Evolutionary conservation across 2,329 filamentous ascomycete genomes (phyloP).

Genomic region (Colletotrichum tamarilloi): DNA sequence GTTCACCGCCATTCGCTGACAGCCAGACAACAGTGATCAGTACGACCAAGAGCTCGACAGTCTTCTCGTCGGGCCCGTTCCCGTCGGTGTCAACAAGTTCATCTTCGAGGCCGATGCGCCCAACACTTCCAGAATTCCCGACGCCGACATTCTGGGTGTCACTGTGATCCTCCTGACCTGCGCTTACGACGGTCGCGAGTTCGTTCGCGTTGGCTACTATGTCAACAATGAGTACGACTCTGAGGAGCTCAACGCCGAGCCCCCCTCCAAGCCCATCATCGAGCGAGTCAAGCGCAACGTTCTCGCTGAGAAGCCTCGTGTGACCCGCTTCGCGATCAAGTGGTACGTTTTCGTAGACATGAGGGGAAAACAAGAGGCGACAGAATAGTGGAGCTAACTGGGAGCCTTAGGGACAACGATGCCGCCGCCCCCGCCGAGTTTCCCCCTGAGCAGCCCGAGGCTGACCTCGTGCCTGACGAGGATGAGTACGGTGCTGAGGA

Average conservation of each 20-base stretch:
- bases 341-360: conserved; percentile 72
- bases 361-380: background rate
- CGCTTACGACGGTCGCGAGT: conserved; percentile 95
- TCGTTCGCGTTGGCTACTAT: conserved; percentile 98
- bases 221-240: conserved; percentile 99
- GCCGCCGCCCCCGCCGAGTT: conserved; percentile 95
- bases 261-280: conserved; percentile 90
- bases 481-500: conserved; percentile 93
- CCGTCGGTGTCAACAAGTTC: conserved; percentile 98
- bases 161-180: conserved; percentile 97
- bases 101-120: conserved; percentile 96
- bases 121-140: conserved; percentile 89
- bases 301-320: conserved; percentile 94
- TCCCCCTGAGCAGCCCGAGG: conserved; percentile 97
- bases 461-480: conserved; percentile 86
- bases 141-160: conserved; percentile 94
- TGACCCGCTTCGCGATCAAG: conserved; percentile 98
- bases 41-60: conserved; percentile 99
- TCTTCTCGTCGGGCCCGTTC: conserved; percentile 96
- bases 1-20: conserved; percentile 32
- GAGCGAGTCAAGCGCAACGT: conserved; percentile 94
- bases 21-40: conserved; percentile 75
- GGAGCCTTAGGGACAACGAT: conserved; percentile 84
- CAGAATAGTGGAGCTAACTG: conserved; percentile 20
- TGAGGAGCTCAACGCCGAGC: conserved; percentile 88